Percentiles rank a stretch among this genome's conserved stretches.
Evolutionary conservation across 805 yeast genomes (phyloP).

Genomic region (Wickerhamiella allomyrinae): DNA sequence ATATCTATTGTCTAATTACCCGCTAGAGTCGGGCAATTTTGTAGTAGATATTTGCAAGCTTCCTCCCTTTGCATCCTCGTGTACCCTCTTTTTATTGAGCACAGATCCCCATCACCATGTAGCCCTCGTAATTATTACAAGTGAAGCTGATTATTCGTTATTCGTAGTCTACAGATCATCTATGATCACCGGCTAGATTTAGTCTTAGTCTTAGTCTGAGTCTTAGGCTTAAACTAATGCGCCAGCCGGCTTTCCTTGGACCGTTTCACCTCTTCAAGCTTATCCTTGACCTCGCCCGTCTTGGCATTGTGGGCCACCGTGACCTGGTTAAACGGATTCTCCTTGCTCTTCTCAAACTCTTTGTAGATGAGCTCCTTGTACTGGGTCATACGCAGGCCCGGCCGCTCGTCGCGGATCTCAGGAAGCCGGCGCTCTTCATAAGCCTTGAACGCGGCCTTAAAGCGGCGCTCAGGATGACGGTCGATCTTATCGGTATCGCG

Average conservation of each 20-base stretch:
- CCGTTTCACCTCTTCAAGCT: constrained; percentile 35
- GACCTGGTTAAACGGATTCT: constrained; percentile 76
- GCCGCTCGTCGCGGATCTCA: constrained; percentile 57
- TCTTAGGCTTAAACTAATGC: constrained; percentile 2
- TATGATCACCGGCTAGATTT: too few relatives aligned
- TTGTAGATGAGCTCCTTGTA: constrained; percentile 57
- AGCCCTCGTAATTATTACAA: too few relatives aligned
- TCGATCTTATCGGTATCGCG: constrained; percentile 35
- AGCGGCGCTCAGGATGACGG: constrained; percentile 80
- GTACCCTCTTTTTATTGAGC: too few relatives aligned
- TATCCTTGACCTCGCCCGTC: constrained; percentile 33
- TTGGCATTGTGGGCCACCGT: constrained; percentile 50
- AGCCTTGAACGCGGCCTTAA: constrained; percentile 64
- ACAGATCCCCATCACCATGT: too few relatives aligned
- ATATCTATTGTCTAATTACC: too few relatives aligned
- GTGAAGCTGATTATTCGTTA: too few relatives aligned
- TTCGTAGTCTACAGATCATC: too few relatives aligned
- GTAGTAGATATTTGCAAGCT: too few relatives aligned
- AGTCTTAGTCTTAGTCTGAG: too few relatives aligned
- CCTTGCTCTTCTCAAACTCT: constrained; percentile 69
- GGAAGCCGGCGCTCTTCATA: constrained; percentile 61
- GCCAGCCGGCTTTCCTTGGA: constrained; percentile 32
- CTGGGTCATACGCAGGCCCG: constrained; percentile 70
- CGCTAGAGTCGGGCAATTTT: too few relatives aligned
- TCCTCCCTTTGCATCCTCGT: too few relatives aligned